Conservation (phyloP, 2,329 filamentous ascomycete species). For the Fusarium fujikuroi region DNA sequence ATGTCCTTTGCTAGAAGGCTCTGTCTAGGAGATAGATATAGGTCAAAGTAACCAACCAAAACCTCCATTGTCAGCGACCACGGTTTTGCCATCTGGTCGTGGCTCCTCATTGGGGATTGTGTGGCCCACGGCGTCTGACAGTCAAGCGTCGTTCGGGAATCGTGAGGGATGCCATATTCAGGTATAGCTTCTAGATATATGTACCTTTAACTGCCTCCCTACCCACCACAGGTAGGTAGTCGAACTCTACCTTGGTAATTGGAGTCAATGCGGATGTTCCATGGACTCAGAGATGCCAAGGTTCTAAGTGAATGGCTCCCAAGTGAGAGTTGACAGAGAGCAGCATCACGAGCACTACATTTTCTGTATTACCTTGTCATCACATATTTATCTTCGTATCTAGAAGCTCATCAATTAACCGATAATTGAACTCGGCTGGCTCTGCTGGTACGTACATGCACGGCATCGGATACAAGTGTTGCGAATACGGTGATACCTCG, state of each 20-base stretch:
- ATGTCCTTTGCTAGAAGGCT: not conserved
- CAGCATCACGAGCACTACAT: not conserved
- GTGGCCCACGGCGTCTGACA: not conserved
- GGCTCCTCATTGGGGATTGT: not conserved
- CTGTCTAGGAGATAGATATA: not conserved
- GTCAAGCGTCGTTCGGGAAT: not conserved
- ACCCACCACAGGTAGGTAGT: not conserved
- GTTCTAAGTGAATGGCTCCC: not conserved
- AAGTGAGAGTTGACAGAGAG: not conserved
- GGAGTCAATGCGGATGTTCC: not conserved
- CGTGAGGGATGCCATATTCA: not conserved
- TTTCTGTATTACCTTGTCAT: not conserved
- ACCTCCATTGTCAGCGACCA: not conserved
- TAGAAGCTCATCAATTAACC: not conserved
- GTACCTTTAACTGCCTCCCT: not conserved
- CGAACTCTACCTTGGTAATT: not conserved
- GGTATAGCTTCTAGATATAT: not conserved
- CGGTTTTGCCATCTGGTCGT: not conserved
- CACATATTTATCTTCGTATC: not conserved
- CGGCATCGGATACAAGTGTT: constrained; percentile 19
- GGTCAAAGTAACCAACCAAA: not conserved
- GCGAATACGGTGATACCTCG: constrained; percentile 36
- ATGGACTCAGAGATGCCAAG: not conserved
- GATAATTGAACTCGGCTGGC: not conserved
- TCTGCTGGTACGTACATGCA: constrained; percentile 7